Evolutionary conservation across 495 filamentous ascomycete genomes (phyloP), one percentile per base, ranked within the genome.

Genomic region (Xylaria flabelliformis): DNA sequence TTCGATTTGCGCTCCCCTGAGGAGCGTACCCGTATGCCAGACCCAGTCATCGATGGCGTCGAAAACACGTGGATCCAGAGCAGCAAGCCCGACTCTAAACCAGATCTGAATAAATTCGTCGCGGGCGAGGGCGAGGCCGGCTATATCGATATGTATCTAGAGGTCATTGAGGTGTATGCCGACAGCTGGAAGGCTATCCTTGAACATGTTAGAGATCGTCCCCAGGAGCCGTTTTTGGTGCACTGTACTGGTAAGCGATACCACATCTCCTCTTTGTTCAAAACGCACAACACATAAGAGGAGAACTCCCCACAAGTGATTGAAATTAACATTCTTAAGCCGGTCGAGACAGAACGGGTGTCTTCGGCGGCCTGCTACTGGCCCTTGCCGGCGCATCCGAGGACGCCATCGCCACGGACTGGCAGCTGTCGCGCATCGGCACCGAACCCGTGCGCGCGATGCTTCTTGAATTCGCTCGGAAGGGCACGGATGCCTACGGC

Each of bases 321-420:
- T 4, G 56, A 36, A 12, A 64, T 59, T 70, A 10, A 70, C 46
- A 29, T 32, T 0, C 34, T 42, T 15, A 17, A 86, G 88, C 89
- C 13, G 90, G 90, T 7, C 88, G 90, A 71, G 89, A 91, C 71
- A 84, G 90, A n/a, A 91, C 90, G 0, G 90, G 90, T 4, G 87
- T 91, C 0, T 75, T 91, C 12, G 81, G 88, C 6, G 88, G 86
- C 6, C 70, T 91, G 1, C 76, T 92, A 8, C 75, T 90, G n/a
- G 81, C 82, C 9, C 79, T 92, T 0, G 85, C 88, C 12, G 86
- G 85, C 12, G 81, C 81, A 42, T 74, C 83, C 6, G 66, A 79
- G 7, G 82, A 88, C 4, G 78, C 78, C 12, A 82, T 90, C 36
- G 74, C 78, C 42, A 72, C 85, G 34, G 90, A 91, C 74, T 91